Base-by-base conservation (phyloP, 2,329 filamentous ascomycete species). In the Pseudogymnoascus sp. region DNA sequence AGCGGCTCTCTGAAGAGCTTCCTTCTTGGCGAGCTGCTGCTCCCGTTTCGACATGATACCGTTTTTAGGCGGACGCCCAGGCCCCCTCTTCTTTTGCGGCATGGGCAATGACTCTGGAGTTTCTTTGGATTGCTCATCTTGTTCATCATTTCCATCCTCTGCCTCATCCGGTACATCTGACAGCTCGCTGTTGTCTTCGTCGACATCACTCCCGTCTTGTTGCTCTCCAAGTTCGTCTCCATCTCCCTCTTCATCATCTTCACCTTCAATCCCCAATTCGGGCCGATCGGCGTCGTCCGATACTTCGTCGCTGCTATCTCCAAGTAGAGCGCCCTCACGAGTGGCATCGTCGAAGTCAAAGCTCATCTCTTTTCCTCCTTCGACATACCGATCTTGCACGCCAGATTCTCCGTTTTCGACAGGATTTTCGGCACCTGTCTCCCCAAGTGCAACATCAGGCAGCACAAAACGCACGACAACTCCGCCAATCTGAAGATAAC, bases 41-140 rank as follows among this genome's bases (percentile, higher is more conserved):
- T 92, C 87, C 61, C 89, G 80, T 74, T 92, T 92, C 1, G 89
- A 92, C 84, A 92, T 90, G 70, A 91, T 82, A 28, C 89, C 89
- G 69, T 92, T 89, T 75, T 92, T 92, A 0, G 89, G 89, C 18
- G 89, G 89, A 60, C 89, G 79, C n/a, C 89, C 89, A 8, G 89
- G 89, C 12, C 89, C 89, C 66, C 89, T 85, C 60, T 68, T 71
- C 62, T 70, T 72, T 36, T 65, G 74, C 62, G 75, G 70, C 59
- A 69, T 69, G 20, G 67, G 65, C 22, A 14, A 71, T 67, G 54
- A 70, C 47, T 38, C 47, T 41, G 54, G 22, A 37, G 35, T 6
- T 28, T 60, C 36, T 22, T 30, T 33, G 14, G 37, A 11, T 41
- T 60, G 39, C 30, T 39, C 63, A 20, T 66, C 63, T 35, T 61